These are phyloP conservation scores for Coemansia sp. DNA, from an alignment of 192 early-diverging fungal species.

Conservation along the genomic window DNA sequence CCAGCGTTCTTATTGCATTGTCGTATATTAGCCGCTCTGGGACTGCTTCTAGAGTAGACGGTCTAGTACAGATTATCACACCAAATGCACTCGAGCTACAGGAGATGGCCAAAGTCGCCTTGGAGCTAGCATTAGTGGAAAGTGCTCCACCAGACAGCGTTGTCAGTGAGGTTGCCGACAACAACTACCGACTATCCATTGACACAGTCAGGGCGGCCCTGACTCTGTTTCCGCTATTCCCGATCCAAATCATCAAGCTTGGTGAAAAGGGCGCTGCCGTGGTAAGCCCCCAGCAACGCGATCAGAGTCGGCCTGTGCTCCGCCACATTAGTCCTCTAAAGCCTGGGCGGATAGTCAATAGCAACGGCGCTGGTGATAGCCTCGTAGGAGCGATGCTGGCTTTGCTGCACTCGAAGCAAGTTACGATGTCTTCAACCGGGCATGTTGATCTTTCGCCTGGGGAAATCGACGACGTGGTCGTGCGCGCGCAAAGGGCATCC, in stretches of 20 bases:
- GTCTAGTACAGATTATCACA: constrained; percentile 59
- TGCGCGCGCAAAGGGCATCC: constrained; percentile 38
- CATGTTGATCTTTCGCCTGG: constrained; percentile 4
- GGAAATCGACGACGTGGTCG: constrained; percentile 25
- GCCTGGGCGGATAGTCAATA: constrained; percentile 20
- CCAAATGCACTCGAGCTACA: constrained; percentile 75
- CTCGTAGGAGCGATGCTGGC: constrained; percentile 71
- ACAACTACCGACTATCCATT: constrained; percentile 4
- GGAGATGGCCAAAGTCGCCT: constrained; percentile 55
- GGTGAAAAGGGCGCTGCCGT: constrained; percentile 65
- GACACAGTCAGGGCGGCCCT: constrained; percentile 25
- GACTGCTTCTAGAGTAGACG: not conserved
- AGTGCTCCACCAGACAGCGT: constrained; percentile 9
- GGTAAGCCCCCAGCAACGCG: constrained; percentile 14
- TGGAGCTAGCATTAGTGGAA: constrained; percentile 16
- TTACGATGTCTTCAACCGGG: not conserved
- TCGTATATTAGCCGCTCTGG: constrained; percentile 31
- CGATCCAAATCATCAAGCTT: constrained; percentile 65
- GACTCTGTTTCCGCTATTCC: constrained; percentile 54
- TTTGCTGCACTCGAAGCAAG: constrained; percentile 8
- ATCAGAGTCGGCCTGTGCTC: constrained; percentile 1
- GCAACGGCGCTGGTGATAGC: constrained; percentile 56
- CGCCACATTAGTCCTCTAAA: constrained; percentile 22
- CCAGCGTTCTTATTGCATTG: constrained; percentile 56
- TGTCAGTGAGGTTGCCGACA: constrained; percentile 9